Percentiles rank a stretch among this genome's conserved stretches.
phyloP scores from a whole-genome alignment of 257 asterid species.

The Linderniella brevidens region DNA sequence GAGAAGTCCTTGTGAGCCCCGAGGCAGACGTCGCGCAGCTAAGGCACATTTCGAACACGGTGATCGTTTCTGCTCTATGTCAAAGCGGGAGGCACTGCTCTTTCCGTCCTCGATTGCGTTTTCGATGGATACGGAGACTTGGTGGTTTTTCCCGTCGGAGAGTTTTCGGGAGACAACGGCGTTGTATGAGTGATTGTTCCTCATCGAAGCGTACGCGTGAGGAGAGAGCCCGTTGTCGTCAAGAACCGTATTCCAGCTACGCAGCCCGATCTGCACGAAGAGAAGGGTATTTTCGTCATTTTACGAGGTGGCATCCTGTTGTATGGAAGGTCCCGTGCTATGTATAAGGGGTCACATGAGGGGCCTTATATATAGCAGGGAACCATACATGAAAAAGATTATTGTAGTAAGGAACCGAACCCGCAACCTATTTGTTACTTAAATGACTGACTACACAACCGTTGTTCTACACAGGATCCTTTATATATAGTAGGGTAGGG shows the following conservation, averaged over 20 bases:
- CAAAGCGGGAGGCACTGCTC: neutral
- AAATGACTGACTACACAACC: too few species aligned
- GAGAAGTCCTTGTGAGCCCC: constrained; percentile 21
- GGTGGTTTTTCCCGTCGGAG: constrained; percentile 22
- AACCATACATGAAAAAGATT: too few species aligned
- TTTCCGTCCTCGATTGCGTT: constrained; percentile 13
- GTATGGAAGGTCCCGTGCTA: too few species aligned
- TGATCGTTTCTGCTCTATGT: neutral
- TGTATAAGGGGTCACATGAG: constrained; percentile 10
- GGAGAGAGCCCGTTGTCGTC: constrained; percentile 75
- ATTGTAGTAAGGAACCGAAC: too few species aligned
- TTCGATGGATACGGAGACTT: constrained; percentile 33
- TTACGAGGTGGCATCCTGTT: too few species aligned
- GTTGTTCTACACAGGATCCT: too few species aligned
- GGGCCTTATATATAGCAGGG: neutral
- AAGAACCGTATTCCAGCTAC: constrained; percentile 49
- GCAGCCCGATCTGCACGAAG: constrained; percentile 42
- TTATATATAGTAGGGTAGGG: too few species aligned
- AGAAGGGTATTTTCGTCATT: constrained; percentile 10
- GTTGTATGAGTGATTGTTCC: constrained; percentile 54
- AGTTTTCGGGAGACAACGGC: constrained; percentile 48
- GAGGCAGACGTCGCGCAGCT: constrained; percentile 26
- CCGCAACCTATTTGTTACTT: too few species aligned
- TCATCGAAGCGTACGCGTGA: constrained; percentile 46
- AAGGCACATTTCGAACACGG: neutral